phyloP scores from a whole-genome alignment of 371 early-diverging fungal species.

The Rhizopus stolonifer region DNA sequence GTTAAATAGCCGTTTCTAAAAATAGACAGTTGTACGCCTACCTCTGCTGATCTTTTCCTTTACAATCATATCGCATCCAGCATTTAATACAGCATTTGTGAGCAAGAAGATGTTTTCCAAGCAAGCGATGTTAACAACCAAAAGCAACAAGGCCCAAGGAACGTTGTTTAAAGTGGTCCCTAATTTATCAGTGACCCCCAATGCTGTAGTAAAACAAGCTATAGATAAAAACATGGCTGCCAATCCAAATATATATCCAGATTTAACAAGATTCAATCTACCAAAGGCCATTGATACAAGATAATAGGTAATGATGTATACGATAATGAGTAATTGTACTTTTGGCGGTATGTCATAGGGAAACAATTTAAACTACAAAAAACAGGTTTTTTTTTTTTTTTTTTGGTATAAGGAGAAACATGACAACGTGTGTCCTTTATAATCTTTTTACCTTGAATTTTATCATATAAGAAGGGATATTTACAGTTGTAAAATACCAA shows the following conservation, averaged over 20 bases:
- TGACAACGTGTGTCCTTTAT: too few species aligned
- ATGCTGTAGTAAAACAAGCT: constrained; percentile 33
- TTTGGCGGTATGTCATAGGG: constrained; percentile 26
- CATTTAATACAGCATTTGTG: constrained; percentile 68
- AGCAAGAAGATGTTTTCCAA: constrained; percentile 72
- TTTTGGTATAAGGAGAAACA: too few species aligned
- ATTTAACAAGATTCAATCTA: constrained; percentile 67
- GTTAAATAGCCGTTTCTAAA: background rate
- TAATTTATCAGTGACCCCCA: constrained; percentile 29
- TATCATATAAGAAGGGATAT: constrained; percentile 19
- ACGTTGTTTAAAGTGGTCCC: constrained; percentile 24
- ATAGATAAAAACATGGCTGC: constrained; percentile 53
- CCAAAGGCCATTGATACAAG: constrained; percentile 67
- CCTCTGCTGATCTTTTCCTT: constrained; percentile 67
- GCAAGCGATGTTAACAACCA: constrained; percentile 68
- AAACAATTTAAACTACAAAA: constrained; percentile 28
- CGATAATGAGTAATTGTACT: constrained; percentile 20
- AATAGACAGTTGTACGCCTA: constrained; percentile 20
- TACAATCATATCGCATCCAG: constrained; percentile 68
- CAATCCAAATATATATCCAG: constrained; percentile 69
- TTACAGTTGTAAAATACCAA: constrained; percentile 14
- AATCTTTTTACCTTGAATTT: constrained; percentile 35
- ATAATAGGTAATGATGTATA: constrained; percentile 41
- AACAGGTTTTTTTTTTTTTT: too few species aligned
- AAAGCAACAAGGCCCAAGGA: constrained; percentile 64